phyloP scores from a whole-genome alignment of 192 early-diverging fungal genomes.

The Physocladia obscura region DNA sequence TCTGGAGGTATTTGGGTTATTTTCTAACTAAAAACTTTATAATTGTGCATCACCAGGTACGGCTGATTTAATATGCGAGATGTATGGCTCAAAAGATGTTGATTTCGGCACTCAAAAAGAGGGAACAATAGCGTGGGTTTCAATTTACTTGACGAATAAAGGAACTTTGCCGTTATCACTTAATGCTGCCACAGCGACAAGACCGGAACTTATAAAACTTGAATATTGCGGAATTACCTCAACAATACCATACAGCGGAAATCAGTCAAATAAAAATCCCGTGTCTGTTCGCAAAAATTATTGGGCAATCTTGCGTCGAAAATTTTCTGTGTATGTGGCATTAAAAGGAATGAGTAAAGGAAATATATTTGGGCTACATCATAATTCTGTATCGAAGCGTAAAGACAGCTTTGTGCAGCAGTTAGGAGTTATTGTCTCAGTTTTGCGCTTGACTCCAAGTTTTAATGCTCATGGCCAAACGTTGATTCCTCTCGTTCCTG shows the following conservation, averaged over 20 bases:
- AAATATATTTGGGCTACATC: too few relatives aligned
- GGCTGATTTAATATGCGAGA: slow-evolving; percentile 57
- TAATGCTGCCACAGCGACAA: slow-evolving; percentile 44
- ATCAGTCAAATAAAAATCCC: slow-evolving; percentile 21
- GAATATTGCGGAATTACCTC: slow-evolving; percentile 51
- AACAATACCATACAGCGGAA: slow-evolving; percentile 50
- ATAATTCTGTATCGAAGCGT: not conserved
- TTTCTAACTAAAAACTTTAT: too few relatives aligned
- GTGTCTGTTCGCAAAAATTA: slow-evolving; percentile 47
- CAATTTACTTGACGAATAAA: slow-evolving; percentile 55
- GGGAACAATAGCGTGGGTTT: slow-evolving; percentile 53
- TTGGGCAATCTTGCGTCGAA: slow-evolving; percentile 56
- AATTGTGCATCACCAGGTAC: slow-evolving; percentile 41
- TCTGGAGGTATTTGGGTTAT: slow-evolving; percentile 51
- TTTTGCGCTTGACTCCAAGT: not conserved
- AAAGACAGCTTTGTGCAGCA: slow-evolving; percentile 30
- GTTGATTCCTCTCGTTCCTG: slow-evolving; percentile 38
- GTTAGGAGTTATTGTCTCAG: slow-evolving; percentile 30
- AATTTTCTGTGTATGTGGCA: slow-evolving; percentile 48
- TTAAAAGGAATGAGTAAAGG: slow-evolving; percentile 35
- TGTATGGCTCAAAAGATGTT: slow-evolving; percentile 54
- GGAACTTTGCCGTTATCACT: slow-evolving; percentile 58
- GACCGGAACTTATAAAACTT: slow-evolving; percentile 48
- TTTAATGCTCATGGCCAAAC: slow-evolving; percentile 19
- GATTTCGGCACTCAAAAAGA: slow-evolving; percentile 57